phyloP scores from a whole-genome alignment of 1,284 basidiomycete genomes.

The Trichosporon sp. region DNA sequence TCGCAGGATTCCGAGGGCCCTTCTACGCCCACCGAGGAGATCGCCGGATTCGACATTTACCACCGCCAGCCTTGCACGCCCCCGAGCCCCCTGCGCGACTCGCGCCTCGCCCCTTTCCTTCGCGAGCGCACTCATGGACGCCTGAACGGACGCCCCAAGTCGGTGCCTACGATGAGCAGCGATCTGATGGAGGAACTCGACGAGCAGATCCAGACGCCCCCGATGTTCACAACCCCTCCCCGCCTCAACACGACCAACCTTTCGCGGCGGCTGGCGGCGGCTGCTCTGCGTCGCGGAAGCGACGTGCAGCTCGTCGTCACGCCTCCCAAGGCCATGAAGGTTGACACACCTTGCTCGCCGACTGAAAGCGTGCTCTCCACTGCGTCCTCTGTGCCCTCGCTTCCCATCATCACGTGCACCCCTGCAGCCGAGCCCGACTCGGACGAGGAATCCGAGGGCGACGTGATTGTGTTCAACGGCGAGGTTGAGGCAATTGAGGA shows the following conservation, averaged over 20 bases:
- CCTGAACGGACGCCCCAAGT: conserved; percentile 28
- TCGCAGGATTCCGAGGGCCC: conserved; percentile 34
- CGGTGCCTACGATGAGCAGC: conserved; percentile 33
- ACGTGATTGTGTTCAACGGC: conserved; percentile 22
- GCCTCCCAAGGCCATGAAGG: conserved; percentile 4
- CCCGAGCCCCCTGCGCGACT: conserved; percentile 18
- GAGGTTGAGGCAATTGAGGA: conserved; percentile 18
- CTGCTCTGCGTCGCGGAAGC: not conserved
- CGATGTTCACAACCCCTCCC: not conserved
- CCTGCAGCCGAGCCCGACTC: conserved; percentile 42
- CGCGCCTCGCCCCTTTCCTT: conserved; percentile 39
- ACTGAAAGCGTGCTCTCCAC: conserved; percentile 25
- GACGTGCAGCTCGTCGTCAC: conserved; percentile 9
- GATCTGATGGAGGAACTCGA: conserved; percentile 82
- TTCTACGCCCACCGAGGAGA: conserved; percentile 39
- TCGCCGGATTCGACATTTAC: conserved; percentile 12
- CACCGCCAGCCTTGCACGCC: conserved; percentile 9
- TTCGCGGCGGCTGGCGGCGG: not conserved
- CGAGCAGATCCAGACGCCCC: conserved; percentile 51
- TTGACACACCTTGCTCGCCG: conserved; percentile 23
- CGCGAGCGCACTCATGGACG: conserved; percentile 36
- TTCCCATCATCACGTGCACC: conserved; percentile 46
- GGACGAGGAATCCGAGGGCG: conserved; percentile 33
- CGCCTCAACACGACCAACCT: not conserved
- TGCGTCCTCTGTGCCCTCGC: conserved; percentile 28